Base-by-base conservation (phyloP, 805 yeast genomes). In the Lachancea nothofagi region DNA sequence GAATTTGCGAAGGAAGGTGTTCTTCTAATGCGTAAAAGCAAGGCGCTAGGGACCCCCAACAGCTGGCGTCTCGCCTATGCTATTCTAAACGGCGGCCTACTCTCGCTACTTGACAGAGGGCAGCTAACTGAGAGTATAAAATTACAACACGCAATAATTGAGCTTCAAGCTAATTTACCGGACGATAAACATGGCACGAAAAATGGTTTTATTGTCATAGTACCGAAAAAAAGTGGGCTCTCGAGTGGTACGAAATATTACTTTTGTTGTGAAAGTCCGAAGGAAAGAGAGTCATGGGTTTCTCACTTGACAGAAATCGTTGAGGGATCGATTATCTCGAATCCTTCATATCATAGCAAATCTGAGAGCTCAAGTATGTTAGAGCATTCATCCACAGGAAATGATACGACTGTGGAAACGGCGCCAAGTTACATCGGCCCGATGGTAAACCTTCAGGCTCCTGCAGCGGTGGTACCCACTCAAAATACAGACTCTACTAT, bases 211-310 rank as follows among this genome's bases (percentile, higher is more conserved):
- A 41, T 59, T 6, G 50, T 71, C 7, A 50, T 53, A 45, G 76
- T 71, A 49, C 64, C 61, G 24, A 66, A 66, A 44, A 67, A 68
- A 44, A 47, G 58, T 26, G 68, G 67, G 21, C 39, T 65, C 47
- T 58, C 65, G 1, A 49, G 55, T 26, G 44, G 52, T 21, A 73
- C 75, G 1, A 78, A 71, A 47, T 85, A 81, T 51, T 71, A 75
- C 36, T 72, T 87, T 38, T 85, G 94, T 59, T 82, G 93, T 2
- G 95, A 88, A 56, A 77, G 82, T 7, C 82, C 82, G 32, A 72
- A 69, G 20, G 95, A 87, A 53, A 71, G 90, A 41, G 89, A 82
- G 51, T 65, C 65, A 7, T 84, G 94, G 93, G 74, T 83, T 7
- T 69, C 73, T 13, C 66, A 66, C 0, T 49, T 73, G 12, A 58